These are phyloP conservation scores for Stagonosporopsis vannaccii DNA, from an alignment of 2,329 filamentous ascomycete species.

Conservation along the genomic window DNA sequence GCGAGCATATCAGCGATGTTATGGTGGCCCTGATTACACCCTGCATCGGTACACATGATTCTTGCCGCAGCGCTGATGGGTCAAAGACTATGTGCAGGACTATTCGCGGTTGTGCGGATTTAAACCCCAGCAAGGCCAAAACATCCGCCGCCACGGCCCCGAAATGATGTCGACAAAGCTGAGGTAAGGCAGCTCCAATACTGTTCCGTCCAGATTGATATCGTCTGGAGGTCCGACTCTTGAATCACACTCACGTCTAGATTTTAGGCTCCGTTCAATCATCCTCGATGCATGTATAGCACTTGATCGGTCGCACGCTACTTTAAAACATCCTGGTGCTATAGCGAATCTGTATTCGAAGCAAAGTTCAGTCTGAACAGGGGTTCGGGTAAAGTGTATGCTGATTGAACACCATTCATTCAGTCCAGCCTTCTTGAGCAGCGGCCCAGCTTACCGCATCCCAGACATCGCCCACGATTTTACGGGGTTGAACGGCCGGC, in stretches of 20 bases:
- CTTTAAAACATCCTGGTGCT: background rate
- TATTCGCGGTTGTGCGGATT: background rate
- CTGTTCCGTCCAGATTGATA: background rate
- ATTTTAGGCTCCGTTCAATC: too few species aligned
- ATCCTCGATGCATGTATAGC: too few species aligned
- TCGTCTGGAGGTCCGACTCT: background rate
- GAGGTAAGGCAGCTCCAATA: background rate
- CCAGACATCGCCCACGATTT: constrained; percentile 76
- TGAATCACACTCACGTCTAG: background rate
- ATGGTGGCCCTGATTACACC: background rate
- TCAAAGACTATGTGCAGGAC: background rate
- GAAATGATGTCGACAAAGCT: background rate
- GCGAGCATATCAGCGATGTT: background rate
- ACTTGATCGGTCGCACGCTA: background rate
- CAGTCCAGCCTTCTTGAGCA: constrained; percentile 55
- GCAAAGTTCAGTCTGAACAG: background rate
- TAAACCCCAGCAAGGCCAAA: background rate
- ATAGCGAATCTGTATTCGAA: background rate
- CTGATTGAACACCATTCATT: background rate
- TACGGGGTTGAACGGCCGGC: constrained; percentile 68
- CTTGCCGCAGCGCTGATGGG: background rate
- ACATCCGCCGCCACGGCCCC: background rate
- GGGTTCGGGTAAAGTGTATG: background rate
- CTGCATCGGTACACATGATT: background rate
- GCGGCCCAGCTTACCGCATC: constrained; percentile 81